phyloP scores from a whole-genome alignment of 2,329 filamentous ascomycete species.

The Pleomassaria siparia region DNA sequence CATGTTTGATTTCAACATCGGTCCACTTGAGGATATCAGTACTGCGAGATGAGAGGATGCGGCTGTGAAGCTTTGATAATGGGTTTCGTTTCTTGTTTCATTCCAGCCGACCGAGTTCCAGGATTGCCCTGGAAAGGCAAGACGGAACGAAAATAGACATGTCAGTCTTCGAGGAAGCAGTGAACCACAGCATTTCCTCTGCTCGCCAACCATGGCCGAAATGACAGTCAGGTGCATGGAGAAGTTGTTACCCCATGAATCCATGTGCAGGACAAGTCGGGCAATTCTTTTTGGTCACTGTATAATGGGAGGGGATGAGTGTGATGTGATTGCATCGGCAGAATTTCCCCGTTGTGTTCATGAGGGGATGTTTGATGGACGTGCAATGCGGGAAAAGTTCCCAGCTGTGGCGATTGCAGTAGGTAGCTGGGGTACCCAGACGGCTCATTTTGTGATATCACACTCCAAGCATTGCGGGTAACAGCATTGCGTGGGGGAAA shows the following conservation, averaged over 20 bases:
- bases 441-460: constrained; percentile 1
- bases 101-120: neutral
- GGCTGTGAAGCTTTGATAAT: constrained; percentile 3
- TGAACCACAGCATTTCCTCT: neutral
- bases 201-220: neutral
- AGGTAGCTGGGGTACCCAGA: constrained; percentile 6
- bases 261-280: neutral
- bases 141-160: neutral
- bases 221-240: neutral
- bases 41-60: constrained; percentile 7
- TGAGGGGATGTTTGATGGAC: constrained; percentile 1
- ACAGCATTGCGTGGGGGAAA: constrained; percentile 2
- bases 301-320: neutral
- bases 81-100: constrained; percentile 20
- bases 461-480: constrained; percentile 5
- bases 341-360: neutral
- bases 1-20: neutral
- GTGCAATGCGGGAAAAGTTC: neutral
- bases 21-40: neutral
- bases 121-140: constrained; percentile 2
- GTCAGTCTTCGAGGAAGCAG: neutral
- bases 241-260: neutral
- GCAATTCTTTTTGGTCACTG: neutral
- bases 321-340: constrained; percentile 3
- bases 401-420: constrained; percentile 5